Base-by-base conservation (phyloP, 345 rosid genomes). In the Hypericum androsaemum region DNA sequence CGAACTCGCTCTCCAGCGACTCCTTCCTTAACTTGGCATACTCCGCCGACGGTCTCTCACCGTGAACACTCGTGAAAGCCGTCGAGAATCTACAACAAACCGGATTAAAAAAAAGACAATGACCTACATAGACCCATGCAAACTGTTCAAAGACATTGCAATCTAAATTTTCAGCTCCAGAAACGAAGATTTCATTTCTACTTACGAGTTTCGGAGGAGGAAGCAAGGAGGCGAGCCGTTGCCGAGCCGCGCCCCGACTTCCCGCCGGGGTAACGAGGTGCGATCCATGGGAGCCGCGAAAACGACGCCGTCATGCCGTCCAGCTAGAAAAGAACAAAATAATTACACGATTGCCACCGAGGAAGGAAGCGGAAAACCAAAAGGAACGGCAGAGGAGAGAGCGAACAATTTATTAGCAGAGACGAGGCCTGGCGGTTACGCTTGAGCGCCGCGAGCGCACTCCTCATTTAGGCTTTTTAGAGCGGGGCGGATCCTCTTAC, bases 21-120 rank as follows among this genome's bases (percentile, higher is more conserved):
- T 92, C 94, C 82, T 82, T 88, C 74, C 97, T 80, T 77, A 76
- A 60, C 66, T 82, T 92, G 37, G 95, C 95, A 57, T 88, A 88
- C 65, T 85, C 83, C 8, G 74, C 77, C 8, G 95, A 81, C 16
- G 95, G 94, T 67, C 78, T 78, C 68, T 68, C 90, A 35, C 89
- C 94, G 53, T 92, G 95, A 58, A 88, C 74, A 44, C 95, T 92
- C 58, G 85, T 70, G 62, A 70, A 79, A 8, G 66, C 68, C 0
- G 77, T 78, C 6, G 82, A 83, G 69, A 66, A 80, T 61, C 95
- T 92, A 70, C 60, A 64, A 52, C 40, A 58, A 57, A 55, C 12
- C 10, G 8, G 6, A 38, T 13, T 28, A 53, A 3, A 54, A 54
- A 36, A 37, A 61, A 47, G 44, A 41, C 52, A 41, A 12, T 7